phyloP scores from a whole-genome alignment of 495 filamentous ascomycete genomes.

The Chaetomidium leptoderma region DNA sequence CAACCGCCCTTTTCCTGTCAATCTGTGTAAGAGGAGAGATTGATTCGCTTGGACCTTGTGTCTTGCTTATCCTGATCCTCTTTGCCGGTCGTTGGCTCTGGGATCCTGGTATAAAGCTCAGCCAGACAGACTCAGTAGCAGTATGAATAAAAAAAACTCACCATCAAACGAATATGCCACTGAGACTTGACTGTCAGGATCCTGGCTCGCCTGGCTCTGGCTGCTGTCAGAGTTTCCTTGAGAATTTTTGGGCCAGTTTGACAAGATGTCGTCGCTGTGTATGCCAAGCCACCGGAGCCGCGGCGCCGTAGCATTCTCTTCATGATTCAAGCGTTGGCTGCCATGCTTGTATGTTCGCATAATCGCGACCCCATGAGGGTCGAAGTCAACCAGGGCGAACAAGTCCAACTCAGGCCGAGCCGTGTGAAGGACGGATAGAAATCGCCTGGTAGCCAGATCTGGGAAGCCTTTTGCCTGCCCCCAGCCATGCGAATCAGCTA shows the following conservation, averaged over 20 bases:
- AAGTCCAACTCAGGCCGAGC: constrained; percentile 45
- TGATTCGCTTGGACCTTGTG: constrained; percentile 11
- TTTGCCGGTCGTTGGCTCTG: constrained; percentile 17
- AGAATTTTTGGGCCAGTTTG: background rate
- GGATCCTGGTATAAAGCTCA: background rate
- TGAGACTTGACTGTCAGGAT: constrained; percentile 21
- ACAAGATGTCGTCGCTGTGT: constrained; percentile 54
- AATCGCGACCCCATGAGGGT: constrained; percentile 83
- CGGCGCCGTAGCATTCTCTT: constrained; percentile 56
- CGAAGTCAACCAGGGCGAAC: constrained; percentile 73
- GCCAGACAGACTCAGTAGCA: background rate
- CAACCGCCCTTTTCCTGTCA: constrained; percentile 61
- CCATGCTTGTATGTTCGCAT: constrained; percentile 83
- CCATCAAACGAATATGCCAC: constrained; percentile 6
- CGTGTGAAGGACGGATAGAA: constrained; percentile 50
- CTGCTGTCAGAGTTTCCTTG: background rate
- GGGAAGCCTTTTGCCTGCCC: constrained; percentile 85
- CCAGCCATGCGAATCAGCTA: background rate
- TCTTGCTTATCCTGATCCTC: constrained; percentile 8
- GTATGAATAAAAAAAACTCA: background rate
- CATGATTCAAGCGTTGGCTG: constrained; percentile 67
- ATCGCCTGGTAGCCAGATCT: constrained; percentile 73
- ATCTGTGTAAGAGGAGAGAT: constrained; percentile 51
- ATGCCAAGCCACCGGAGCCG: constrained; percentile 72
- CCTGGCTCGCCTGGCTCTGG: constrained; percentile 20